These are phyloP conservation scores for Chytriomyces confervae DNA, from an alignment of 192 early-diverging fungal species.

Conservation along the genomic window DNA sequence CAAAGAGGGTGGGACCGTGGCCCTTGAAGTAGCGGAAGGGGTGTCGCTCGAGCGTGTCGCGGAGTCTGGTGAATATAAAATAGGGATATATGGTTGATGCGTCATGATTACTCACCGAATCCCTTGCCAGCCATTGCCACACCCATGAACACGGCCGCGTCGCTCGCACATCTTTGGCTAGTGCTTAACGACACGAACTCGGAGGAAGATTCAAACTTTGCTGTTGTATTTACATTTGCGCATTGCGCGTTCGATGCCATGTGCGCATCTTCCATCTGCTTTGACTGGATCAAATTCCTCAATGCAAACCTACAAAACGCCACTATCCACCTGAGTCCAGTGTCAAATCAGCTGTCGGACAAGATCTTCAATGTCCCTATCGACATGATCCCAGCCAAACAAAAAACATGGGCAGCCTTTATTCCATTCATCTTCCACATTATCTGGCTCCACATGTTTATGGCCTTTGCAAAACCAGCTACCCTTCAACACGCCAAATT, in stretches of 20 bases:
- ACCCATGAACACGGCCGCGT: too few relatives aligned
- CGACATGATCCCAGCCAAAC: conserved; percentile 13
- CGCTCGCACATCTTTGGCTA: too few relatives aligned
- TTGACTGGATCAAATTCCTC: not conserved
- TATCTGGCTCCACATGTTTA: not conserved
- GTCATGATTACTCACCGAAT: too few relatives aligned
- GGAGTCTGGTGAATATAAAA: not conserved
- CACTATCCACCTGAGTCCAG: not conserved
- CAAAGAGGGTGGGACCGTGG: not conserved
- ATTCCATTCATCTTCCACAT: not conserved
- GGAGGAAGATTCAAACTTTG: not conserved
- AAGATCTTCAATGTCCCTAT: not conserved
- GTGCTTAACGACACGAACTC: too few relatives aligned
- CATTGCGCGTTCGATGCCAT: conserved; percentile 23
- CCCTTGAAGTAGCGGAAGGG: not conserved
- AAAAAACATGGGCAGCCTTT: conserved; percentile 17
- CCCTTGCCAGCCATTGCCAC: too few relatives aligned
- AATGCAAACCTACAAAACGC: not conserved
- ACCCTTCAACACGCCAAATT: not conserved
- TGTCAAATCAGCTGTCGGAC: not conserved
- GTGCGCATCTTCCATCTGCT: not conserved
- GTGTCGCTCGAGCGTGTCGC: not conserved
- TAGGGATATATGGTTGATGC: not conserved
- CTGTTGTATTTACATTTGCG: conserved; percentile 20
- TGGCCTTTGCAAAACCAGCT: not conserved